These are phyloP conservation scores for Astrephomene gubernaculifera DNA, from an alignment of 139 green algal species.

Conservation along the genomic window DNA sequence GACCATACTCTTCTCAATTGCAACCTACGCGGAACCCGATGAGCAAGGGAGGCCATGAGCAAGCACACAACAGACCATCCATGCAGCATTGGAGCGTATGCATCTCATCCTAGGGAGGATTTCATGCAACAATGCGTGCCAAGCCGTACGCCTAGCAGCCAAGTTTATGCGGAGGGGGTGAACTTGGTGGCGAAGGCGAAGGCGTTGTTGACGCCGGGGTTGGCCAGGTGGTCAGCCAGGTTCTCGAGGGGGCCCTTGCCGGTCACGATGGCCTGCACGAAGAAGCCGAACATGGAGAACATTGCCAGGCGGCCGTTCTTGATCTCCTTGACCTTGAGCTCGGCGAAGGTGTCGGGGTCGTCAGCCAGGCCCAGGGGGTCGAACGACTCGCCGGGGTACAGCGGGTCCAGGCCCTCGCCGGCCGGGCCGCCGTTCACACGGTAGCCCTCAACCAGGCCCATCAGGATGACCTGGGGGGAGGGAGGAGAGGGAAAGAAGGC, in stretches of 20 bases:
- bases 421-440: conserved; percentile 81
- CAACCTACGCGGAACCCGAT: too few species aligned
- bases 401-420: conserved; percentile 82
- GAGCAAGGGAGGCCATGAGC: too few species aligned
- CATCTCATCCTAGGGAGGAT: too few species aligned
- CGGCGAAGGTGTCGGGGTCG: conserved; percentile 87
- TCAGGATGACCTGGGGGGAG: conserved; percentile 80
- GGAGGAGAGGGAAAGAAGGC: background rate
- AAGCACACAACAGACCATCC: too few species aligned
- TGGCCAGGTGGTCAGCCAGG: conserved; percentile 72
- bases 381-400: conserved; percentile 94
- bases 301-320: conserved; percentile 93
- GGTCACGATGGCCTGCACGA: conserved; percentile 84
- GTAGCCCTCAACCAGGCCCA: conserved; percentile 90
- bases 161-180: conserved; percentile 54
- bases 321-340: conserved; percentile 96
- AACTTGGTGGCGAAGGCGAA: conserved; percentile 70
- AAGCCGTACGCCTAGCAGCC: too few species aligned
- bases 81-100: too few species aligned
- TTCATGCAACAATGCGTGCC: too few species aligned
- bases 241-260: conserved; percentile 74
- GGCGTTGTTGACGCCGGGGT: conserved; percentile 68
- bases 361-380: conserved; percentile 97
- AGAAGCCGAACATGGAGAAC: conserved; percentile 81
- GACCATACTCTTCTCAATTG: too few species aligned